Evolutionary conservation across 2,329 filamentous ascomycete genomes (phyloP), one percentile per base, ranked within the genome.

Genomic region (Helicocarpus griseus): DNA sequence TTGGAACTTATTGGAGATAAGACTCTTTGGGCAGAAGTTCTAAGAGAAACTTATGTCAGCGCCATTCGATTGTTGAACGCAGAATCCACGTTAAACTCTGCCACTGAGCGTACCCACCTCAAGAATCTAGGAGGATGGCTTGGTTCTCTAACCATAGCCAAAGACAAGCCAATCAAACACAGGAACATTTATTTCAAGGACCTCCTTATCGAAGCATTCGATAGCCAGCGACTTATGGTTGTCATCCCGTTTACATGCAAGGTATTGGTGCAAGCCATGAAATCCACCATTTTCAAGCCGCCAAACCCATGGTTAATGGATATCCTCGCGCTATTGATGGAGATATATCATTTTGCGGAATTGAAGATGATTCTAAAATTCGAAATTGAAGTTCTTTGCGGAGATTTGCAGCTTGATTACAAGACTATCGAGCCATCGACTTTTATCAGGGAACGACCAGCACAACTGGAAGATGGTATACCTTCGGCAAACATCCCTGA

Each of bases 241-340:
- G 91, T 93, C 45, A 95, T 98, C 54, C 93, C 93, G 0, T 98
- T 98, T 66, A 93, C 95, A 49, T 98, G 93, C 79, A 97, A 96
- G 69, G 89, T 96, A 4, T 74, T 98, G 21, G 80, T 86, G 21
- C 89, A 96, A 65, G 90, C 89, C 19, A 83, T 82, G 35, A 80
- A 82, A 48, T 97, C 93, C 0, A 86, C 85, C 11, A 85, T 97
- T 8, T 98, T 98, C 72, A 86, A 83, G 52, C 90, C 91, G 9
- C 93, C 93, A 1, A 98, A 98, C 61, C 93, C 93, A 1, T 98
- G 93, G 93, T 69, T 96, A 41, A 95, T 96, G 87, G 93, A 98
- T 61, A 93, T 98, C 50, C 82, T 98, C 51, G 81, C 87, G 57
- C 76, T 97, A 6, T 77, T 98, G 33, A 87, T 95, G 61, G 94